phyloP scores from a whole-genome alignment of 495 filamentous ascomycete genomes.

The Mycothermus thermophilus region DNA sequence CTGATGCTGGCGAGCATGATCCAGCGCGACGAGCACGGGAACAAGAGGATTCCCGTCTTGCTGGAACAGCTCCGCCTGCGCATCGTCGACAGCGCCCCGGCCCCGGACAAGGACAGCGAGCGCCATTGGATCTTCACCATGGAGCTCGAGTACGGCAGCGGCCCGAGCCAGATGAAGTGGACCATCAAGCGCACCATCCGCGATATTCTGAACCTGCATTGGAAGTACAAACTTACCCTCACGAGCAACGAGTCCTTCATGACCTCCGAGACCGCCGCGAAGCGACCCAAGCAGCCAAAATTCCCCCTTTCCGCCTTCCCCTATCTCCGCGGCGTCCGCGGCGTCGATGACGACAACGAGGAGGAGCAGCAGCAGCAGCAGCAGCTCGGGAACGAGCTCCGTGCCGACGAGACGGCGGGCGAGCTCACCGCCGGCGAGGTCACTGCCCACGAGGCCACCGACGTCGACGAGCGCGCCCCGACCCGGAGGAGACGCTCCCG shows the following conservation, averaged over 20 bases:
- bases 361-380: slow-evolving; percentile 42
- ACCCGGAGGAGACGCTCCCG: slow-evolving; percentile 49
- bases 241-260: slow-evolving; percentile 70
- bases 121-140: slow-evolving; percentile 81
- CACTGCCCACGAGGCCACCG: slow-evolving; percentile 28
- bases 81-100: slow-evolving; percentile 61
- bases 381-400: slow-evolving; percentile 31
- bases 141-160: slow-evolving; percentile 91
- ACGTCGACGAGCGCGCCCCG: slow-evolving; percentile 25
- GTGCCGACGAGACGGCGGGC: slow-evolving; percentile 37
- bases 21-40: slow-evolving; percentile 90
- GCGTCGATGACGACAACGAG: slow-evolving; percentile 67
- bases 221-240: slow-evolving; percentile 76
- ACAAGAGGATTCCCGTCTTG: slow-evolving; percentile 84
- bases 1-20: slow-evolving; percentile 93
- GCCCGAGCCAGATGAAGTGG: slow-evolving; percentile 95
- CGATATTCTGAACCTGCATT: slow-evolving; percentile 87
- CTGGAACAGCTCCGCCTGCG: slow-evolving; percentile 88
- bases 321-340: slow-evolving; percentile 69
- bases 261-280: slow-evolving; percentile 25
- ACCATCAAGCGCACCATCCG: slow-evolving; percentile 71
- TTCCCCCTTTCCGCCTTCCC: slow-evolving; percentile 90
- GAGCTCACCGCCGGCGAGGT: slow-evolving; percentile 26
- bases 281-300: slow-evolving; percentile 58
- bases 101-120: slow-evolving; percentile 49